Percentiles rank a stretch among this genome's conserved stretches.
Conservation (phyloP, 2,329 filamentous ascomycete genomes). For the Sporothrix variecibatus region DNA sequence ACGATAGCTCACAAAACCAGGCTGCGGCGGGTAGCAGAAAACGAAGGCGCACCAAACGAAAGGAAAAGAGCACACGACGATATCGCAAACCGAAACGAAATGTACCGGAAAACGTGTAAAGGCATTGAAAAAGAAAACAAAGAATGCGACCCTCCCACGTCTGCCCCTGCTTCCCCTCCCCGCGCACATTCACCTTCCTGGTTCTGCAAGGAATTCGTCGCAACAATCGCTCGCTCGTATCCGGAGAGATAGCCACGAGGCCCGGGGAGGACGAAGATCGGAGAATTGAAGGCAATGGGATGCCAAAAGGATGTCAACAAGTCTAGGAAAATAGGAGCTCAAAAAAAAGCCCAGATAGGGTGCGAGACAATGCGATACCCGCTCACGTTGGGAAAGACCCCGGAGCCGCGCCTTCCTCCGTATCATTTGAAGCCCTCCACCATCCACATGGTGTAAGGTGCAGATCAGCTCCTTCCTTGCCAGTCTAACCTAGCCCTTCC, state of each 20-base stretch:
- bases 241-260: conserved; percentile 16
- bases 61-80: not conserved
- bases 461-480: not conserved
- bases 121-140: not conserved
- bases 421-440: not conserved
- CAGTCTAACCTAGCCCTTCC: not conserved
- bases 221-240: not conserved
- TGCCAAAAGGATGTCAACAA: not conserved
- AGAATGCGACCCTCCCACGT: conserved; percentile 1
- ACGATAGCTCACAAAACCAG: conserved; percentile 10
- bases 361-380: conserved; percentile 5
- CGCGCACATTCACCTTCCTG: not conserved
- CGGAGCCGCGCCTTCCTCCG: not conserved
- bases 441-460: not conserved
- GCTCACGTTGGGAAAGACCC: not conserved
- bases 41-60: not conserved
- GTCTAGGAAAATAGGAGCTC: not conserved
- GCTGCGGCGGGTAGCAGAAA: not conserved
- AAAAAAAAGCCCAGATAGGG: not conserved
- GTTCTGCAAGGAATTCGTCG: not conserved
- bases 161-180: not conserved
- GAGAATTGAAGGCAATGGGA: not conserved
- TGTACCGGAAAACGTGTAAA: not conserved
- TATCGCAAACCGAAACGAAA: not conserved
- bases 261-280: not conserved